These are phyloP conservation scores for Alternaria rosae DNA, from an alignment of 2,329 filamentous ascomycete species.

Conservation along the genomic window DNA sequence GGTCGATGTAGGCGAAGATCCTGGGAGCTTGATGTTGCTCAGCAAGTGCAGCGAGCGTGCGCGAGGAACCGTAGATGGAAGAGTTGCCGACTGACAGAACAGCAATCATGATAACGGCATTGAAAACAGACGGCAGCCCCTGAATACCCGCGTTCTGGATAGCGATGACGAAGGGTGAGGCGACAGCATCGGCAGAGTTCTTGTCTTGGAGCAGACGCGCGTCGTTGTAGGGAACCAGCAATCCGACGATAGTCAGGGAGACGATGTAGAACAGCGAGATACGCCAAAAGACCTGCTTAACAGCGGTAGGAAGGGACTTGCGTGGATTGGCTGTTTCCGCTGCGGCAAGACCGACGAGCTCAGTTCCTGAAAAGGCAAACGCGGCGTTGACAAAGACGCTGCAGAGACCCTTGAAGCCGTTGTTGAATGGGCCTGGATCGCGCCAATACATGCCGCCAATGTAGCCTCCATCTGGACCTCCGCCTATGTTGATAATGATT, in stretches of 20 bases:
- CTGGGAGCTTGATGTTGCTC: conserved; percentile 72
- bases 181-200: conserved; percentile 70
- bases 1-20: conserved; percentile 68
- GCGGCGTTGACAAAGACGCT: conserved; percentile 79
- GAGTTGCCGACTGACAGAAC: conserved; percentile 93
- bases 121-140: conserved; percentile 87
- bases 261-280: conserved; percentile 79
- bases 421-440: conserved; percentile 81
- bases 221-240: conserved; percentile 80
- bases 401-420: conserved; percentile 84
- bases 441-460: conserved; percentile 82
- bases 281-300: conserved; percentile 96
- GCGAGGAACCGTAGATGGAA: conserved; percentile 87
- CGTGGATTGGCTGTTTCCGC: conserved; percentile 81
- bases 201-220: conserved; percentile 65
- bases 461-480: conserved; percentile 67
- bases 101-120: conserved; percentile 90
- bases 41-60: conserved; percentile 87
- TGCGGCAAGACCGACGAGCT: conserved; percentile 78
- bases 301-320: conserved; percentile 85
- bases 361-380: conserved; percentile 78
- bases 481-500: conserved; percentile 84
- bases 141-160: conserved; percentile 84
- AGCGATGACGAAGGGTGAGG: conserved; percentile 92
- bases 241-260: conserved; percentile 78